These are phyloP conservation scores for Coniochaeta sp. DNA, from an alignment of 2,329 filamentous ascomycete species.

Conservation along the genomic window DNA sequence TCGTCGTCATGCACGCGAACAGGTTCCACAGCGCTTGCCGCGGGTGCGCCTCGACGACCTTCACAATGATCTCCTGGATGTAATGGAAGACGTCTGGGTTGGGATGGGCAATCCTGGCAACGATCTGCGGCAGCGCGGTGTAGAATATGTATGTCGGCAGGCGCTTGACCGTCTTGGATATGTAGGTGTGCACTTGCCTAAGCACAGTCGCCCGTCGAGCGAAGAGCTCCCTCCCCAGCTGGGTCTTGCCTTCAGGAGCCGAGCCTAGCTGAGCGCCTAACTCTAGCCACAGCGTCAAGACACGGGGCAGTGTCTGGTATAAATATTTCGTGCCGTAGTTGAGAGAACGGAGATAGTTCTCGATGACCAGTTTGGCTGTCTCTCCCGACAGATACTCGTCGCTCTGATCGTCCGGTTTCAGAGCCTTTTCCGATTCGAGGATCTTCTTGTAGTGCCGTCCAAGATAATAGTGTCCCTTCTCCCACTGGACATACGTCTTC, in stretches of 20 bases:
- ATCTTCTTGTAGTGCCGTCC: conserved; percentile 97
- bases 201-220: conserved; percentile 58
- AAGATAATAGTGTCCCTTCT: conserved; percentile 95
- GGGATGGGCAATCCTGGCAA: conserved; percentile 89
- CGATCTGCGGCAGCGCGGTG: conserved; percentile 80
- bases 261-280: conserved; percentile 71
- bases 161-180: conserved; percentile 70
- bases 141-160: conserved; percentile 75
- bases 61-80: conserved; percentile 72
- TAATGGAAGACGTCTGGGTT: conserved; percentile 71
- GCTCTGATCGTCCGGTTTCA: conserved; percentile 69
- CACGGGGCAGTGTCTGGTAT: conserved; percentile 85
- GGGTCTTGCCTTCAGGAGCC: conserved; percentile 45
- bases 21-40: conserved; percentile 90
- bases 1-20: conserved; percentile 78
- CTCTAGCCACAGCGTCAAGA: conserved; percentile 91
- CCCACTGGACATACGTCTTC: conserved; percentile 68
- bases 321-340: conserved; percentile 90
- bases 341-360: conserved; percentile 85
- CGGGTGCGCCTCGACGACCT: conserved; percentile 80
- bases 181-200: conserved; percentile 61
- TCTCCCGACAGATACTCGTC: conserved; percentile 75
- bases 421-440: conserved; percentile 76
- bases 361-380: conserved; percentile 79
- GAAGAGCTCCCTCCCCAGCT: conserved; percentile 42